Conservation (phyloP, 345 rosid genomes). For the Populus davidiana region DNA sequence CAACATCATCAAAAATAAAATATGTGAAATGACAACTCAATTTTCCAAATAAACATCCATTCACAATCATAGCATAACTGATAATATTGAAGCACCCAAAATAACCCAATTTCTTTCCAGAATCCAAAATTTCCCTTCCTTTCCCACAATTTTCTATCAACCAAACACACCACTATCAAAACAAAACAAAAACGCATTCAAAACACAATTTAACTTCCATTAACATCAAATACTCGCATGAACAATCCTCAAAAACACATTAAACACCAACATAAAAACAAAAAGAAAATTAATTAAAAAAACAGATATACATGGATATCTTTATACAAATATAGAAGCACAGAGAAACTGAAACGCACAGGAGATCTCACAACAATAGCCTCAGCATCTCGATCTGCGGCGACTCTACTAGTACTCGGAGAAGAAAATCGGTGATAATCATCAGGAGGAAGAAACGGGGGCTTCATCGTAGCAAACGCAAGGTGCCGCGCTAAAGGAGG, state of each 20-base stretch:
- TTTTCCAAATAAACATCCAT: background rate
- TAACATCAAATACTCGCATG: background rate
- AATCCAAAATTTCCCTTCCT: background rate
- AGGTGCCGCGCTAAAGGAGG: slow-evolving; percentile 72
- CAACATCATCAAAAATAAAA: background rate
- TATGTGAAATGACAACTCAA: background rate
- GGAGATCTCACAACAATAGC: slow-evolving; percentile 70
- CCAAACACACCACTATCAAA: slow-evolving; percentile 1
- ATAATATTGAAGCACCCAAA: background rate
- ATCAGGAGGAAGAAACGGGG: slow-evolving; percentile 63
- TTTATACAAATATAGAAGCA: background rate
- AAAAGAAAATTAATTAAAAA: slow-evolving; percentile 8
- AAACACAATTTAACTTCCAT: background rate
- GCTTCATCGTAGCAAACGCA: slow-evolving; percentile 66
- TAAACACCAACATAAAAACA: slow-evolving; percentile 5
- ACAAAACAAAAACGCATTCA: background rate
- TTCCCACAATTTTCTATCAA: slow-evolving; percentile 1
- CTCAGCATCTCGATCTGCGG: slow-evolving; percentile 56
- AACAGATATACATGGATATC: background rate
- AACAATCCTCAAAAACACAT: background rate
- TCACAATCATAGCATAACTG: background rate
- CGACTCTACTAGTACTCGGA: slow-evolving; percentile 14
- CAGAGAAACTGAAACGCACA: slow-evolving; percentile 40
- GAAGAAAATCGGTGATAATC: slow-evolving; percentile 67
- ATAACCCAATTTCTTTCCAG: background rate